Evolutionary conservation across 2,329 filamentous ascomycete species (phyloP), one percentile per base, ranked within the genome.

Genomic region (Aspergillus sp.): DNA sequence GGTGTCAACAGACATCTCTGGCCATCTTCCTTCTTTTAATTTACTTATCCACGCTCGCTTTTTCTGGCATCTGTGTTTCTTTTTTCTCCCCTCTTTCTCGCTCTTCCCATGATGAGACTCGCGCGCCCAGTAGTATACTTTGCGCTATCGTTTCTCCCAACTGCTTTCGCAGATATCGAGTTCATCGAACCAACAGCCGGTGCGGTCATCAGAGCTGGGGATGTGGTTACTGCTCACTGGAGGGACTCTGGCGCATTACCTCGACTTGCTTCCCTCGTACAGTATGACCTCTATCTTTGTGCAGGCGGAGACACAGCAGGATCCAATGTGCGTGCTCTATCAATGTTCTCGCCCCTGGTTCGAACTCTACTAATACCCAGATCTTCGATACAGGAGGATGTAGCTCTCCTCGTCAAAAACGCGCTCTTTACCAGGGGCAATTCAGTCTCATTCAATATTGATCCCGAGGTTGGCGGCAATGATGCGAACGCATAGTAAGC

Each of bases 231-330:
- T 3, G 77, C 87, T 17, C 75, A 80, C 64, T 89, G 86, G 86
- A 77, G 79, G 60, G 85, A 88, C 17, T 81, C 81, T 27, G 82
- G 82, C 42, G 74, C 75, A 19, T 73, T 78, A 47, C 84, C 86
- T 2, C 69, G 75, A 3, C 70, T 87, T 38, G 69, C 80, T 7
- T 78, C 83, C 59, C 76, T 88, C 44, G 71, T 75, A 2, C 78
- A 79, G 17, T 90, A 86, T 71, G 77, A 84, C 62, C 73, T 90
- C 51, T 84, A 83, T 65, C 76, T 90, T 21, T 85, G 84, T 68
- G 83, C 84, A 6, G 87, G 87, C 57, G 85, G 86, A 49, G 85
- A 88, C 69, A 74, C 77, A 2, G 76, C 73, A 17, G 75, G 72
- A 57, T 76, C 77, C 61, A 78, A 81, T 77, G 80, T 85, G 73